These are phyloP conservation scores for Moesziomyces antarcticus DNA, from an alignment of 1,284 basidiomycete genomes.

Conservation along the genomic window DNA sequence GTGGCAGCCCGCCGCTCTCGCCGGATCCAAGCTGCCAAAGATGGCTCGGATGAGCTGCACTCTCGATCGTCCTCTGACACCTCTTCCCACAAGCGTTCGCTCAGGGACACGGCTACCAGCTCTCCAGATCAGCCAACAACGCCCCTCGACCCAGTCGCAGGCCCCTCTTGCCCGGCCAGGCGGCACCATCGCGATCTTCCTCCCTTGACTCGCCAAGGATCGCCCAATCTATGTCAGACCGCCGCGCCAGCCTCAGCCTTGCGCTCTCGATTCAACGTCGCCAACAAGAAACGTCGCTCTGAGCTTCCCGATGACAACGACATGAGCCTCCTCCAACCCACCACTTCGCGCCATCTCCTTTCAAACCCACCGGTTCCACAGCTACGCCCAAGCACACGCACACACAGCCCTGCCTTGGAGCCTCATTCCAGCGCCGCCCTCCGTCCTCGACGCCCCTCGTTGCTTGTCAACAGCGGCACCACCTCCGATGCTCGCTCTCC, in stretches of 20 bases:
- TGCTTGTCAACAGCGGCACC: slow-evolving; percentile 40
- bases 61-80: background rate
- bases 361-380: too few species aligned
- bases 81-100: slow-evolving; percentile 23
- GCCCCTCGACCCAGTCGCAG: background rate
- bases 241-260: background rate
- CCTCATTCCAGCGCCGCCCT: background rate
- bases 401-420: too few species aligned
- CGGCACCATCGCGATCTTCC: background rate
- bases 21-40: background rate
- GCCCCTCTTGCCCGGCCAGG: slow-evolving; percentile 1
- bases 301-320: background rate
- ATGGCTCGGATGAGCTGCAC: too few species aligned
- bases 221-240: background rate
- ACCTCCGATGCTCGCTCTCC: slow-evolving; percentile 6
- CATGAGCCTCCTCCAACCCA: too few species aligned
- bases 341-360: too few species aligned
- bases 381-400: too few species aligned
- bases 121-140: slow-evolving; percentile 16
- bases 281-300: slow-evolving; percentile 31
- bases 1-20: background rate
- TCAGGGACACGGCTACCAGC: slow-evolving; percentile 22
- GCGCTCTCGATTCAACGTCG: slow-evolving; percentile 1
- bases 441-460: slow-evolving; percentile 16
- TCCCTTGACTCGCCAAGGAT: background rate